Evolutionary conservation across 495 filamentous ascomycete species (phyloP), one percentile per base, ranked within the genome.

Genomic region (Rusavskia elegans): DNA sequence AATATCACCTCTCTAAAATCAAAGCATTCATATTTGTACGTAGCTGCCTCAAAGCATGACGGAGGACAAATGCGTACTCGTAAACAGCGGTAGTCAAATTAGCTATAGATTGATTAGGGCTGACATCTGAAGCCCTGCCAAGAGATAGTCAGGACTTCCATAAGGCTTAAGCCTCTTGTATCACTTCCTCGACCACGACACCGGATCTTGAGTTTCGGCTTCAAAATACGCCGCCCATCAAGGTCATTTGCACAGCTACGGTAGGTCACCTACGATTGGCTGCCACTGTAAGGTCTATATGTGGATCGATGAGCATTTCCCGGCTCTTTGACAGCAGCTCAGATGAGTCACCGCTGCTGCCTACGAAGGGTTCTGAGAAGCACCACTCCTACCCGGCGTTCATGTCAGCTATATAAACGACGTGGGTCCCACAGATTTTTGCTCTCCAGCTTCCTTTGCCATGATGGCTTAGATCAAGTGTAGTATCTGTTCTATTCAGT

Each of bases 401-500:
- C 39, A 14, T 35, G 0, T 9, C n/a, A 8, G n/a, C 8, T 17
- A 42, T 20, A 42, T 42, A 42, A 40, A 21, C 8, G 3, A 5
- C 39, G 14, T 20, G 7, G 25, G 7, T 21, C 39, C 39, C 20
- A 7, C 0, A 19, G 20, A 21, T 9, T 14, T 20, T 42, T 20
- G 3, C 14, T 42, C 39, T 20, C n/a, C n/a, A 42, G 20, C 39
- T 42, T 42, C 39, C n/a, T 42, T 42, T 21, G 39, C 39, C 39
- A 10, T 7, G 2, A 42, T 83, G 81, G 81, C 81, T 84, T 83
- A 92, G 86, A 90, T 92, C 87, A 90, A 89, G 87, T 92, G 85
- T 92, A 90, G 86, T 92, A 94, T 92, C 87, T 93, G 87, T 93
- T 93, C 87, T 93, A 89, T 89, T 89, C 83, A 90, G 84, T 89